Base-by-base conservation (phyloP, 495 filamentous ascomycete species). In the Hypomontagnella submonticulosa region DNA sequence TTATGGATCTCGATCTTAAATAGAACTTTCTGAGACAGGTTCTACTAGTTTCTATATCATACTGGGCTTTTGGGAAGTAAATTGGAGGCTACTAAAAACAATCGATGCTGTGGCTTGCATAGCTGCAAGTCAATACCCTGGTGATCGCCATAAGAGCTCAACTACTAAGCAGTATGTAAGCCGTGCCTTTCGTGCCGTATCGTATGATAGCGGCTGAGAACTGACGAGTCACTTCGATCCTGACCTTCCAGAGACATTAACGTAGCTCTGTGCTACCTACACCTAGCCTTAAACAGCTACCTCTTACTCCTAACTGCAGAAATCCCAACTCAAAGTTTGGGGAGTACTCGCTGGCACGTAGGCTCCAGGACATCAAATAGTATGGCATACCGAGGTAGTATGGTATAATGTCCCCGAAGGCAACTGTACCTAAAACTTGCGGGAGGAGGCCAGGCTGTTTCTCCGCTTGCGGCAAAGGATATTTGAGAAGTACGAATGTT, bases 381-480 rank as follows among this genome's bases (percentile, higher is more conserved):
- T 33, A 19, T 53, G 49, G 36, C 27, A 27, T 49, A 13, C 18
- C 10, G 49, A 49, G 27, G 38, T 52, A 19, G 49, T 12, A 60
- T 59, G 49, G 40, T 51, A 66, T 57, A 56, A 56, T 56, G 7
- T 15, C 48, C 12, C 23, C 51, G 23, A 55, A 15, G 55, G 43
- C 30, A 49, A 33, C n/a, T 32, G 57, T 67, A 44, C 44, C 33
- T 47, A 46, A 50, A 34, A 46, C 32, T 38, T 62, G 61, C 52
- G 57, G 60, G 37, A 62, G 30, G 40, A 58, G 46, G 20, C 37
- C 20, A 36, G 40, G 40, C 54, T 50, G 38, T 53, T 51, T 66
- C 51, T 61, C 57, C 66, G 20, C 53, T 61, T 66, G 46, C 44
- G 66, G 66, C 56, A 69, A 69, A 69, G 61, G 61, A 61, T 36